These are phyloP conservation scores for Alternaria hordeiaustralica DNA, from an alignment of 2,329 filamentous ascomycete species.

Conservation along the genomic window DNA sequence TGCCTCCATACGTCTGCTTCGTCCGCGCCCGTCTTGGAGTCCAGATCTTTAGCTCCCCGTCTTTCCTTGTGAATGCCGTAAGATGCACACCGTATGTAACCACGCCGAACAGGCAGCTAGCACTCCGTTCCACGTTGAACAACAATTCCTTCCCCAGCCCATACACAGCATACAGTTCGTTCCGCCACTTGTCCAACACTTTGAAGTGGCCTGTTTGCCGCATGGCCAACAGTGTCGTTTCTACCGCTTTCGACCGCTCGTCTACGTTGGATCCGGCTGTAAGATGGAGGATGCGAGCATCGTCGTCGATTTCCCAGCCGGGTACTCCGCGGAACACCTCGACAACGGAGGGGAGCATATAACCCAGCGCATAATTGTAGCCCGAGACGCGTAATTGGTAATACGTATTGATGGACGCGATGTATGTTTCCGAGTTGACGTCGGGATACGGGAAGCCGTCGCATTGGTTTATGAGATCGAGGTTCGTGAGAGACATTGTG, in stretches of 20 bases:
- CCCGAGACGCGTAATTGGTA: constrained; percentile 72
- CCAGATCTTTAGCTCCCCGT: constrained; percentile 75
- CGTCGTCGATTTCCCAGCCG: constrained; percentile 66
- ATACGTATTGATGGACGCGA: constrained; percentile 61
- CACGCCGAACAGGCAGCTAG: constrained; percentile 52
- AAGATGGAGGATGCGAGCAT: constrained; percentile 68
- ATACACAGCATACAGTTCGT: constrained; percentile 53
- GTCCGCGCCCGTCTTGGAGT: constrained; percentile 75
- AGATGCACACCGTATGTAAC: constrained; percentile 54
- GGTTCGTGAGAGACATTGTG: constrained; percentile 53
- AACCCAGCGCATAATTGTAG: constrained; percentile 66
- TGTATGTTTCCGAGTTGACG: constrained; percentile 62
- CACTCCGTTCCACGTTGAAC: constrained; percentile 52
- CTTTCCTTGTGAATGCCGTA: constrained; percentile 44
- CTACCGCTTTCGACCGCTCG: constrained; percentile 66
- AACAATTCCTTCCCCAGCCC: constrained; percentile 47
- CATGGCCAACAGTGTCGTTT: constrained; percentile 69
- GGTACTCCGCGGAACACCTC: constrained; percentile 61
- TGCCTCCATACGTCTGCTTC: constrained; percentile 89
- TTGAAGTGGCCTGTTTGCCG: constrained; percentile 74
- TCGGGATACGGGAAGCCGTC: constrained; percentile 81
- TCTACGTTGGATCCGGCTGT: constrained; percentile 65
- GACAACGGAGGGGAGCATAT: constrained; percentile 68
- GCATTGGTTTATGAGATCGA: constrained; percentile 64
- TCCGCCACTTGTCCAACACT: constrained; percentile 63